Percentiles rank a stretch among this genome's conserved stretches.
Evolutionary conservation across 2,329 filamentous ascomycete species (phyloP).

Genomic region (Bipolaris oryzae): DNA sequence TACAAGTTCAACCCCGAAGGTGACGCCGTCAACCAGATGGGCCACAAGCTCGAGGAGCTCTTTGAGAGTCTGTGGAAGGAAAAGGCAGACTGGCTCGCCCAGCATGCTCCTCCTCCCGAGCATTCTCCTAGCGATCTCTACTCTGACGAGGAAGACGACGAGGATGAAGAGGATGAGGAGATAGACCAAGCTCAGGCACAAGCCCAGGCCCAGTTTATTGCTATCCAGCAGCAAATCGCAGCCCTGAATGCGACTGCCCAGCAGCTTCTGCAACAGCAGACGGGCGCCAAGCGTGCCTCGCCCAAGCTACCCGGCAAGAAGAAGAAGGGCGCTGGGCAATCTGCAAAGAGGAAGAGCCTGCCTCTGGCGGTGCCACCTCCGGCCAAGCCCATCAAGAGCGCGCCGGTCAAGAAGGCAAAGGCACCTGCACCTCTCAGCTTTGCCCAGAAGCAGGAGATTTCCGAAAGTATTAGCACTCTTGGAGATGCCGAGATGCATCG

Average conservation of each 20-base stretch:
- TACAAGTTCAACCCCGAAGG: slow-evolving; percentile 86
- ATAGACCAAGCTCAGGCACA: slow-evolving; percentile 52
- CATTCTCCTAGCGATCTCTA: slow-evolving; percentile 61
- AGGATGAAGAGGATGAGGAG: slow-evolving; percentile 69
- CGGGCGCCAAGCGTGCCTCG: slow-evolving; percentile 60
- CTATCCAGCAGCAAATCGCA: slow-evolving; percentile 70
- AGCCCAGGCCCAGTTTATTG: slow-evolving; percentile 53
- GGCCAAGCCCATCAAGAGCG: slow-evolving; percentile 50
- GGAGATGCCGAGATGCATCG: slow-evolving; percentile 77
- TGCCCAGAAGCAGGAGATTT: slow-evolving; percentile 89
- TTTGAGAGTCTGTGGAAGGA: slow-evolving; percentile 78
- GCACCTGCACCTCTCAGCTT: slow-evolving; percentile 72
- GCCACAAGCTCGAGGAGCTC: slow-evolving; percentile 72
- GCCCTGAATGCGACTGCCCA: slow-evolving; percentile 69
- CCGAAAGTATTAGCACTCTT: slow-evolving; percentile 80
- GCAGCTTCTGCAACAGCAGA: slow-evolving; percentile 49
- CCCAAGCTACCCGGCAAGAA: slow-evolving; percentile 55
- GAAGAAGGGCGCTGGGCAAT: slow-evolving; percentile 47
- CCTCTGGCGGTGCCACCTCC: slow-evolving; percentile 40
- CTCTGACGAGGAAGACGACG: slow-evolving; percentile 70
- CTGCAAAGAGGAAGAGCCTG: slow-evolving; percentile 36
- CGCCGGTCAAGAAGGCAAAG: slow-evolving; percentile 52
- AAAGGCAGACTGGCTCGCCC: slow-evolving; percentile 81
- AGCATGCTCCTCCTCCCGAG: slow-evolving; percentile 70
- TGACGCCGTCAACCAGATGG: slow-evolving; percentile 74